Evolutionary conservation across 2,329 filamentous ascomycete genomes (phyloP), one percentile per base, ranked within the genome.

Genomic region (Falciphora oryzae): DNA sequence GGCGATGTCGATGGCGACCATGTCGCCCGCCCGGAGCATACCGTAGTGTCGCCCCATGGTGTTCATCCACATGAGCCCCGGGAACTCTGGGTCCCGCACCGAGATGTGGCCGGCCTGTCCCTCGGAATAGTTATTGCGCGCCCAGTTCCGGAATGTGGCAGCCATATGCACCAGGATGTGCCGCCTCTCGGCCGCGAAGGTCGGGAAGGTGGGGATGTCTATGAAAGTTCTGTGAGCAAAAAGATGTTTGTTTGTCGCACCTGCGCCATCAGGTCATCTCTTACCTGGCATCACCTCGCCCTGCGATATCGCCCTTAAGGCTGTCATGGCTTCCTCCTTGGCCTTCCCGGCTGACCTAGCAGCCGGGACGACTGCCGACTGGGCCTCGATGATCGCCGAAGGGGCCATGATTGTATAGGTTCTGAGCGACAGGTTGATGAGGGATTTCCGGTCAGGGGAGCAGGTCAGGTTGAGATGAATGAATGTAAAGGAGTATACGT

Each of bases 31-130:
- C 66, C 84, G 86, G 66, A 91, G 79, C 68, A 88, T 77, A 29
- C 83, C 87, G 71, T 90, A 92, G 74, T 91, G 89, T 62, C 80
- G 81, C 7, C 85, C 86, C 3, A 91, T 64, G 77, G 88, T 76
- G 86, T 91, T 82, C 72, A 89, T 91, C 89, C 89, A 92, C 75
- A 90, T 88, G 18, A 80, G 79, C 66, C 84, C 77, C 0, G 77
- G 76, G 68, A 84, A 78, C 72, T 89, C 86, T 0, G 88, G 87
- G 71, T 91, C 88, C 16, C 87, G 81, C 1, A 90, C 84, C 18
- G 79, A 83, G 68, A 91, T 91, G 75, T 91, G 88, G 4, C 76
- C 75, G n/a, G 75, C 74, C 62, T 89, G 87, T 66, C 88, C 88
- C 75, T 90, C 87, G 0, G 82, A 83, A 74, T 84, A 89, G 65